These are phyloP conservation scores for Talaromyces rugulosus DNA, from an alignment of 2,329 filamentous ascomycete species.

Conservation along the genomic window DNA sequence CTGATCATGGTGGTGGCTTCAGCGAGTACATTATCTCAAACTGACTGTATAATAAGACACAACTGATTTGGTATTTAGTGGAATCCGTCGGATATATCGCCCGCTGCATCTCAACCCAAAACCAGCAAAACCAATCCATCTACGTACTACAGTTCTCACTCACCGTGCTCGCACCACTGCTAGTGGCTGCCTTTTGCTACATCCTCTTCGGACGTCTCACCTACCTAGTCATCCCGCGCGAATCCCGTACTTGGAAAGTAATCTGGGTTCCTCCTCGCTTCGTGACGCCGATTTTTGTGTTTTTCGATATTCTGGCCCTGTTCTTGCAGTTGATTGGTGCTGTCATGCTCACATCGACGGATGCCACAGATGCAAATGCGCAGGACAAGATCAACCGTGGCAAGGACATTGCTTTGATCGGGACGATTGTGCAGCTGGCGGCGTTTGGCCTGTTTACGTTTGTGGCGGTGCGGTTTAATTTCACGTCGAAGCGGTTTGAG, in stretches of 20 bases:
- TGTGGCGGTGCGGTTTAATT: conserved; percentile 45
- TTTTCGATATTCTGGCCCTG: conserved; percentile 37
- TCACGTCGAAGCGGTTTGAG: conserved; percentile 39
- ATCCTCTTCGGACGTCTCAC: conserved; percentile 38
- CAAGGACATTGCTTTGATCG: conserved; percentile 36
- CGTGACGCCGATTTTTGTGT: conserved; percentile 40
- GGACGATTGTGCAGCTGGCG: conserved; percentile 42
- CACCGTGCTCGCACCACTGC: conserved; percentile 35
- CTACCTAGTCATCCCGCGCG: conserved; percentile 33
- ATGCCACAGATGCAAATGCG: conserved; percentile 15
- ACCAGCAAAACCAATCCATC: conserved; percentile 19
- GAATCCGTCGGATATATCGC: conserved; percentile 35
- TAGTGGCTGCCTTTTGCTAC: conserved; percentile 40
- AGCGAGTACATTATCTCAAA: conserved; percentile 21
- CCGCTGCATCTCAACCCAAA: conserved; percentile 26
- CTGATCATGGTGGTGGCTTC: conserved; percentile 28
- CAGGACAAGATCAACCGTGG: conserved; percentile 29
- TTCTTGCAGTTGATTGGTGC: conserved; percentile 35
- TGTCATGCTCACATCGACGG: conserved; percentile 38
- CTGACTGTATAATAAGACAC: background rate
- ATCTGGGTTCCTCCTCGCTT: conserved; percentile 34
- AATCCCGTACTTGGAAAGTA: conserved; percentile 28
- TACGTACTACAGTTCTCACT: conserved; percentile 37
- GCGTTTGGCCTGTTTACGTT: conserved; percentile 47
- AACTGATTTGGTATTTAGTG: conserved; percentile 22